Base-by-base conservation (phyloP, 371 early-diverging fungal species). In the Rhizopus sp. region DNA sequence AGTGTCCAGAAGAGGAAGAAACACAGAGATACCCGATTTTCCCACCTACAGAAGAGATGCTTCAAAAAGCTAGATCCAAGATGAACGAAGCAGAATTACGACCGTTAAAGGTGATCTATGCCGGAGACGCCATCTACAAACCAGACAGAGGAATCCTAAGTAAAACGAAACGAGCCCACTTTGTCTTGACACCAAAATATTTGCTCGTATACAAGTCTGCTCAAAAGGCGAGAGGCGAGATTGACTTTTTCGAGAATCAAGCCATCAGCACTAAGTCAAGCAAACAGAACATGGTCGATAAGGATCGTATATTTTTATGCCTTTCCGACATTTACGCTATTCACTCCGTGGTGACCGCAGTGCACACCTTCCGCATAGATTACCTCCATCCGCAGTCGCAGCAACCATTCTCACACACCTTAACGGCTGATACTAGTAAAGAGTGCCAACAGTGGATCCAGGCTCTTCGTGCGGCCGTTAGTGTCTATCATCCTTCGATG, bases 371-470 rank as follows among this genome's bases (percentile, higher is more conserved):
- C 16, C 70, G 77, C 3, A 63, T 76, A 2, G 77, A 76, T 12
- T 62, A 73, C 17, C 34, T 71, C 29, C 66, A 76, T 23, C 67
- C 68, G 3, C 59, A 59, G 5, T 65, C 73, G 1, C 41, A 57
- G 7, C 71, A 68, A 17, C 37, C 64, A 0, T 50, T 63, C 0
- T 50, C 53, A 1, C 55, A 68, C 34, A 53, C 49, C 5, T 30
- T 70, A 5, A 62, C 69, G 1, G 66, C 48, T 0, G 71, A 68
- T 1, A 52, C 58, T 0, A 30, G 52, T 0, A 60, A 62, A 0
- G 69, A 73, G 34, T 50, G 62, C n/a, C 40, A 46, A 31, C 62
- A 62, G 48, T 76, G 77, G 77, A 47, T 76, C 35, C 48, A 68
- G 10, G 57, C 51, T 1, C 45, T 77, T 7, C 63, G 72, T 7